These are phyloP conservation scores for Oryza glumipatula DNA, from an alignment of 176 grass and related monocot species.

Conservation along the genomic window DNA sequence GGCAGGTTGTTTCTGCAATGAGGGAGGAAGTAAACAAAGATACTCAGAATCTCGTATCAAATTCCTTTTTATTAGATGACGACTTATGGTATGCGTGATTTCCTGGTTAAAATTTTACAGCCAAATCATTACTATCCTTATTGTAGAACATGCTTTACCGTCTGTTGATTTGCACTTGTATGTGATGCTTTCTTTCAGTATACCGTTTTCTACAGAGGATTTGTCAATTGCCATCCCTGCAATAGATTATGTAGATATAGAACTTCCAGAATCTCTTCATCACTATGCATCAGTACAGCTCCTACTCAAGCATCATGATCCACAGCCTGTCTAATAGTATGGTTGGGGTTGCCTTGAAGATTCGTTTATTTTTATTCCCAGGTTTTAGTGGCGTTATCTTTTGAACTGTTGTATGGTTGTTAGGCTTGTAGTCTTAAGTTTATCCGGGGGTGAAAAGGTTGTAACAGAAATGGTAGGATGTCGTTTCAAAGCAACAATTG, in stretches of 20 bases:
- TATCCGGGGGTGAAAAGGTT: neutral
- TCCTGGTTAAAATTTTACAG: slow-evolving; percentile 6
- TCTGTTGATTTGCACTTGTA: slow-evolving; percentile 34
- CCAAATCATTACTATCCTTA: neutral
- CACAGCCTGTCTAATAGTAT: slow-evolving; percentile 41
- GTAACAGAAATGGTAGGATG: neutral
- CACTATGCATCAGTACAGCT: slow-evolving; percentile 66
- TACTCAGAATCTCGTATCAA: slow-evolving; percentile 76
- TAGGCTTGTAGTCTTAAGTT: slow-evolving; percentile 32
- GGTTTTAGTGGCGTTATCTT: slow-evolving; percentile 43
- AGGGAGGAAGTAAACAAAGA: slow-evolving; percentile 92
- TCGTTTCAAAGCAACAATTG: slow-evolving; percentile 67
- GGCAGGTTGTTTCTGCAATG: slow-evolving; percentile 86
- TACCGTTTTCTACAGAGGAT: slow-evolving; percentile 95
- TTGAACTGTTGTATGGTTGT: slow-evolving; percentile 51
- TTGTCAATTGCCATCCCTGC: slow-evolving; percentile 88
- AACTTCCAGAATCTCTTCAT: slow-evolving; percentile 69
- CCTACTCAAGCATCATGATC: slow-evolving; percentile 52
- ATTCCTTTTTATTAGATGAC: slow-evolving; percentile 98
- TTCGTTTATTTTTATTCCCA: slow-evolving; percentile 27
- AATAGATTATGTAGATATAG: slow-evolving; percentile 66
- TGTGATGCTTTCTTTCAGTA: slow-evolving; percentile 58
- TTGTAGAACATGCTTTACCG: neutral
- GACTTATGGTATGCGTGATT: slow-evolving; percentile 63
- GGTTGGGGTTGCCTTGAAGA: slow-evolving; percentile 23